These are phyloP conservation scores for Globisporangium spiculum DNA, from an alignment of 352 stramenopile species.

Conservation along the genomic window DNA sequence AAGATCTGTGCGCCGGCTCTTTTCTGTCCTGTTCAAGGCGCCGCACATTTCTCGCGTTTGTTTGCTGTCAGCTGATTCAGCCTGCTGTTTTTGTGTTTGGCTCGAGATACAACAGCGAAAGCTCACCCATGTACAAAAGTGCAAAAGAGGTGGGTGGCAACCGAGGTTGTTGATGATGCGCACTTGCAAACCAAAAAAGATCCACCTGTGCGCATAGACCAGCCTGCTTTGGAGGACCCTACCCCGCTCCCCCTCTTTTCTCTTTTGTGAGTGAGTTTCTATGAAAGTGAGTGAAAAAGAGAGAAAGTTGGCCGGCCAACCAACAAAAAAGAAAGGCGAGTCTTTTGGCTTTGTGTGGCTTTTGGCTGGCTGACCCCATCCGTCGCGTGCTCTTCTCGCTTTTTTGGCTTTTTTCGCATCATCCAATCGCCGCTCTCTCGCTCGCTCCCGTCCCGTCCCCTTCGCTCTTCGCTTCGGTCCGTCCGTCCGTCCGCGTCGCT, in stretches of 20 bases:
- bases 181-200: not conserved
- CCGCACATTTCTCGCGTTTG: not conserved
- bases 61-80: too few relatives aligned
- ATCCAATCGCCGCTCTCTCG: not conserved
- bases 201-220: not conserved
- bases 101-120: not conserved
- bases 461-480: not conserved
- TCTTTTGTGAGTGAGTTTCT: constrained; percentile 1
- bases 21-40: not conserved
- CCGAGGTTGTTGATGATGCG: not conserved
- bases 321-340: not conserved
- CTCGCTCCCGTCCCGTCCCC: not conserved
- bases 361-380: not conserved
- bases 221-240: not conserved
- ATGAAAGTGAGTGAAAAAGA: not conserved
- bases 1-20: not conserved
- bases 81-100: not conserved
- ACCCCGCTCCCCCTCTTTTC: not conserved
- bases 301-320: too few relatives aligned
- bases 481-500: not conserved
- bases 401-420: constrained; percentile 9
- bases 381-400: not conserved
- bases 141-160: not conserved
- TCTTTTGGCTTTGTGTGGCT: too few relatives aligned
- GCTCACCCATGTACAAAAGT: not conserved